phyloP scores from a whole-genome alignment of 2,329 filamentous ascomycete genomes.

The Fusarium liriodendri region DNA sequence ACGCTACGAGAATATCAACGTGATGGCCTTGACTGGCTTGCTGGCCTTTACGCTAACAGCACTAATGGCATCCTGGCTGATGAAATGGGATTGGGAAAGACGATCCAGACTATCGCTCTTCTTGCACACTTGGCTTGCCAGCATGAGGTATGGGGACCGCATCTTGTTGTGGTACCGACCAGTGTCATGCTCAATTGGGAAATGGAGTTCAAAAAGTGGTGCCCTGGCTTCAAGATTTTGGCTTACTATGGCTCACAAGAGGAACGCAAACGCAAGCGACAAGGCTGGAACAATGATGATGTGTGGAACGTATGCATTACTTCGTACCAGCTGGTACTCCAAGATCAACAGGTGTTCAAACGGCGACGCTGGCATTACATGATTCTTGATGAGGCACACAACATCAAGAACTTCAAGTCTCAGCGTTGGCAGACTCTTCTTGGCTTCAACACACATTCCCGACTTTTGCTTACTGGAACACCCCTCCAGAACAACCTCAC shows the following conservation, averaged over 20 bases:
- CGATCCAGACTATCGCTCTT: slow-evolving; percentile 95
- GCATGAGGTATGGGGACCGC: slow-evolving; percentile 93
- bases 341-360: slow-evolving; percentile 94
- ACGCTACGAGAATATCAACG: slow-evolving; percentile 96
- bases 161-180: slow-evolving; percentile 95
- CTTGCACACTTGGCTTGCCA: slow-evolving; percentile 92
- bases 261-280: slow-evolving; percentile 89
- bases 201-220: slow-evolving; percentile 99
- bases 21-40: slow-evolving; percentile 96
- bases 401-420: slow-evolving; percentile 99
- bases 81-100: slow-evolving; percentile 98
- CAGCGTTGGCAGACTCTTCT: slow-evolving; percentile 96
- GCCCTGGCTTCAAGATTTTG: slow-evolving; percentile 96
- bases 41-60: slow-evolving; percentile 88
- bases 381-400: slow-evolving; percentile 97
- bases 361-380: slow-evolving; percentile 96
- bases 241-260: slow-evolving; percentile 96
- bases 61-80: slow-evolving; percentile 98
- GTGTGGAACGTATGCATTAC: slow-evolving; percentile 98
- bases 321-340: slow-evolving; percentile 94
- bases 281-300: slow-evolving; percentile 93
- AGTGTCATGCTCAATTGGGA: slow-evolving; percentile 99
- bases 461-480: slow-evolving; percentile 91
- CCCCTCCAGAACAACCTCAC: slow-evolving; percentile 97
- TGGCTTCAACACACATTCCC: slow-evolving; percentile 89